These are phyloP conservation scores for Coemansia sp. DNA, from an alignment of 192 early-diverging fungal genomes.

Conservation along the genomic window DNA sequence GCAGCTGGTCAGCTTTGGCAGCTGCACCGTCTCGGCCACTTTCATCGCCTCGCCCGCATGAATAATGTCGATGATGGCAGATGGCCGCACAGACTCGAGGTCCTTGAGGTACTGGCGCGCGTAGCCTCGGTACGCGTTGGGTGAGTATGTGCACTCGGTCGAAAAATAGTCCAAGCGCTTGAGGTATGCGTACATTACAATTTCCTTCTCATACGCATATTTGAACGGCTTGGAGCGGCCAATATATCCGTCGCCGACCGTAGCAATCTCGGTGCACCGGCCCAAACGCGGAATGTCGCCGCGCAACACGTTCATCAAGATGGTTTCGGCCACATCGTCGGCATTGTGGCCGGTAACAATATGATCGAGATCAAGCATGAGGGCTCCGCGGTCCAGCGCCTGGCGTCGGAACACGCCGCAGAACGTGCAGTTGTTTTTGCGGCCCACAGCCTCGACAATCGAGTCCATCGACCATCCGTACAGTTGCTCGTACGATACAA, in stretches of 20 bases:
- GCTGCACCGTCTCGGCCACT: conserved; percentile 62
- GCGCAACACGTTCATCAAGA: conserved; percentile 96
- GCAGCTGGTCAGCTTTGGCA: conserved; percentile 67
- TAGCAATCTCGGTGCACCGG: conserved; percentile 90
- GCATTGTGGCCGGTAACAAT: conserved; percentile 99
- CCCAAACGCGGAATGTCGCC: conserved; percentile 90
- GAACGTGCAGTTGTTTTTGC: conserved; percentile 99
- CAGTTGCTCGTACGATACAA: conserved; percentile 92
- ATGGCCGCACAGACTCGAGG: conserved; percentile 84
- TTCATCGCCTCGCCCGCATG: conserved; percentile 90
- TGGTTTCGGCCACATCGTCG: conserved; percentile 98
- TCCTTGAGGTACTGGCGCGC: conserved; percentile 95
- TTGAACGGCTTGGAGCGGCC: conserved; percentile 98
- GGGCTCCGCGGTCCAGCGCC: conserved; percentile 92
- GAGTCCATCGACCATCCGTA: conserved; percentile 99
- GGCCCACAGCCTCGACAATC: conserved; percentile 90
- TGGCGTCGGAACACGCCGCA: conserved; percentile 98
- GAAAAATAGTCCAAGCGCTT: conserved; percentile 97
- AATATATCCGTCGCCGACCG: conserved; percentile 68
- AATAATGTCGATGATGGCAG: conserved; percentile 92
- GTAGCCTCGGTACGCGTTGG: conserved; percentile 95
- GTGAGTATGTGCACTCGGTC: conserved; percentile 97
- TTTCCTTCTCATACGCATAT: conserved; percentile 99
- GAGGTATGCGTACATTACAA: conserved; percentile 99
- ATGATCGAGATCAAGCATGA: conserved; percentile 87